Evolutionary conservation across 2,329 filamentous ascomycete species (phyloP).

Genomic region (Hymenoscyphus scutula): DNA sequence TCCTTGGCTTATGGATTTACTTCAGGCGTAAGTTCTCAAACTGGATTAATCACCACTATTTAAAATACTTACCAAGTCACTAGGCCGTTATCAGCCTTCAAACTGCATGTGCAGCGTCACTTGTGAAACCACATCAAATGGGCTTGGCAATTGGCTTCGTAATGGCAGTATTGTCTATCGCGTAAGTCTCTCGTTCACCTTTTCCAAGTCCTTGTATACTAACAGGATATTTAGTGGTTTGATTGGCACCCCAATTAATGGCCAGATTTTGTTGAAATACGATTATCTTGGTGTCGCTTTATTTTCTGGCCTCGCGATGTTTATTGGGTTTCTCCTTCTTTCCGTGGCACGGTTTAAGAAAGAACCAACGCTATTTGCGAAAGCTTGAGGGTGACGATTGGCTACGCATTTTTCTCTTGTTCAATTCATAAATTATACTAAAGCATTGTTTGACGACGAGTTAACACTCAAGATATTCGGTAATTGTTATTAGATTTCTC

Average conservation of each 20-base stretch:
- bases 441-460: no score
- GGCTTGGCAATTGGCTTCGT: slow-evolving; percentile 26
- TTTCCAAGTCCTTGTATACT: not conserved
- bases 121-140: slow-evolving; percentile 23
- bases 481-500: no score
- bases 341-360: not conserved
- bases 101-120: slow-evolving; percentile 23
- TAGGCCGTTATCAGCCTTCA: slow-evolving; percentile 28
- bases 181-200: not conserved
- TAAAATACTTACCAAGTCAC: not conserved
- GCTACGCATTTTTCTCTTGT: no score
- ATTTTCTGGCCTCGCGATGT: slow-evolving; percentile 26
- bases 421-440: no score
- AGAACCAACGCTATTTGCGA: not conserved
- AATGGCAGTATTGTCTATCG: slow-evolving; percentile 18
- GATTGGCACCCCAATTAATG: slow-evolving; percentile 28
- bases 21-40: slow-evolving; percentile 19
- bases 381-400: not conserved
- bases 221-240: slow-evolving; percentile 20
- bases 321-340: slow-evolving; percentile 18
- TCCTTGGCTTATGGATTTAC: slow-evolving; percentile 25
- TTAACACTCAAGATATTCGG: no score
- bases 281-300: slow-evolving; percentile 27
- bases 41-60: not conserved
- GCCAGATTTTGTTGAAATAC: slow-evolving; percentile 21